Evolutionary conservation across 768 basidiomycete species (phyloP).

Genomic region (Ephemerocybe angulata): DNA sequence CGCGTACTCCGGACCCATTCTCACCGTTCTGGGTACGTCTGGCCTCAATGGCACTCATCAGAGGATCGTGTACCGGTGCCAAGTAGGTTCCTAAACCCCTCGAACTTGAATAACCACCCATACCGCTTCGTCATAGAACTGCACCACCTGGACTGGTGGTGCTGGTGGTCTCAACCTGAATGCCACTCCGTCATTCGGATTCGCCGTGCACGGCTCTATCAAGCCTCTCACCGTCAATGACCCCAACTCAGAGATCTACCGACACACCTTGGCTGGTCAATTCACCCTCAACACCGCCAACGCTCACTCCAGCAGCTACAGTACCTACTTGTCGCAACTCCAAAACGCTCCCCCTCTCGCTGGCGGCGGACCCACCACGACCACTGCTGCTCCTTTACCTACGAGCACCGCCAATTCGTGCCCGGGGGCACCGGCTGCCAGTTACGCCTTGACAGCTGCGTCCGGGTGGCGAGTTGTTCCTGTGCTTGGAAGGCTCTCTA

Average conservation of each 20-base stretch:
- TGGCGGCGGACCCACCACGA: neutral
- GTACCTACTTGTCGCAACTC: neutral
- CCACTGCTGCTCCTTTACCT: neutral
- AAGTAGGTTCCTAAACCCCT: neutral
- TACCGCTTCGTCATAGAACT: constrained; percentile 1
- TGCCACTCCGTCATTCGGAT: constrained; percentile 5
- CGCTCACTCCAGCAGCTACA: neutral
- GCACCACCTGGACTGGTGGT: constrained; percentile 12
- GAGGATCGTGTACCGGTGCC: constrained; percentile 10
- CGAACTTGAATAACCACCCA: neutral
- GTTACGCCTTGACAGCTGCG: constrained; percentile 4
- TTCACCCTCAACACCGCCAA: constrained; percentile 2
- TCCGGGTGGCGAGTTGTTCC: neutral
- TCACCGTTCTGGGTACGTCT: constrained; percentile 10
- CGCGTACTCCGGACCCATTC: neutral
- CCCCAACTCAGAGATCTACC: constrained; percentile 5
- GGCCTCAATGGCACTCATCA: constrained; percentile 11
- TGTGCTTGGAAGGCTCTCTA: neutral
- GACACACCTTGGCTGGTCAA: constrained; percentile 7
- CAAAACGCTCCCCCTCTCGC: constrained; percentile 1
- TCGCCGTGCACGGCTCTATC: constrained; percentile 4
- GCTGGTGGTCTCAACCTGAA: constrained; percentile 7
- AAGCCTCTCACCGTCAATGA: constrained; percentile 4
- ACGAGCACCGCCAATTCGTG: constrained; percentile 2
- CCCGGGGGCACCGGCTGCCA: constrained; percentile 4